Conservation (phyloP, 2,329 filamentous ascomycete genomes). For the Microdochium bolleyi region DNA sequence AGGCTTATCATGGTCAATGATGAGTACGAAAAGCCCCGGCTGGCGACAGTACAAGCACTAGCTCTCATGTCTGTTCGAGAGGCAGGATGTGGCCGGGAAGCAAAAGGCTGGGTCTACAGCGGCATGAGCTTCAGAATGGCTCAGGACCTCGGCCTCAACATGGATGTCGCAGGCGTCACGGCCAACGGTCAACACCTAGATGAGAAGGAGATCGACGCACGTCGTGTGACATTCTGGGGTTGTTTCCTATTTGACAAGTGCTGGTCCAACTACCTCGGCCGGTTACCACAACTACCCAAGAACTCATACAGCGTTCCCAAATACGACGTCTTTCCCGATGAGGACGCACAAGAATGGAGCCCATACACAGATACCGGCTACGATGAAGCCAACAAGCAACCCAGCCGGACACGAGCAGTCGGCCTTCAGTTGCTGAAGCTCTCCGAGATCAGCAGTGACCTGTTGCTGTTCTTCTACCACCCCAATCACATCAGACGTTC, state of each 20-base stretch:
- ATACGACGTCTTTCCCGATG: conserved; percentile 81
- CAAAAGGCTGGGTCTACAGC: conserved; percentile 96
- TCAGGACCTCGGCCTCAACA: conserved; percentile 83
- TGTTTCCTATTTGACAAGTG: conserved; percentile 98
- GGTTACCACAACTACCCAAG: conserved; percentile 77
- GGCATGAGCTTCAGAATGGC: conserved; percentile 99
- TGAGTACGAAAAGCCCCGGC: conserved; percentile 79
- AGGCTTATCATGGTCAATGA: conserved; percentile 83
- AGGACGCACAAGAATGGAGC: conserved; percentile 80
- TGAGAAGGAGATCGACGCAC: conserved; percentile 80
- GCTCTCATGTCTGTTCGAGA: conserved; percentile 95
- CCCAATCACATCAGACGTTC: conserved; percentile 57
- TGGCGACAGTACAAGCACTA: conserved; percentile 88
- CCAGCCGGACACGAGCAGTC: conserved; percentile 73
- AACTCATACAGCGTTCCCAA: conserved; percentile 78
- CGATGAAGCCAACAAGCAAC: conserved; percentile 64
- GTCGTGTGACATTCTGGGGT: conserved; percentile 92
- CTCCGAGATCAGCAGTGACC: conserved; percentile 88
- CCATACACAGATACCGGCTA: conserved; percentile 83
- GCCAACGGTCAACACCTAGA: conserved; percentile 51
- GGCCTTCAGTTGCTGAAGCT: conserved; percentile 75
- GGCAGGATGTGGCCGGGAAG: conserved; percentile 87
- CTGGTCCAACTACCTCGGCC: conserved; percentile 95
- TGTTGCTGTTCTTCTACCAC: conserved; percentile 87
- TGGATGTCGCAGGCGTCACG: conserved; percentile 64